These are phyloP conservation scores for Lactifluus echinatus DNA, from an alignment of 768 basidiomycete species.

Conservation along the genomic window DNA sequence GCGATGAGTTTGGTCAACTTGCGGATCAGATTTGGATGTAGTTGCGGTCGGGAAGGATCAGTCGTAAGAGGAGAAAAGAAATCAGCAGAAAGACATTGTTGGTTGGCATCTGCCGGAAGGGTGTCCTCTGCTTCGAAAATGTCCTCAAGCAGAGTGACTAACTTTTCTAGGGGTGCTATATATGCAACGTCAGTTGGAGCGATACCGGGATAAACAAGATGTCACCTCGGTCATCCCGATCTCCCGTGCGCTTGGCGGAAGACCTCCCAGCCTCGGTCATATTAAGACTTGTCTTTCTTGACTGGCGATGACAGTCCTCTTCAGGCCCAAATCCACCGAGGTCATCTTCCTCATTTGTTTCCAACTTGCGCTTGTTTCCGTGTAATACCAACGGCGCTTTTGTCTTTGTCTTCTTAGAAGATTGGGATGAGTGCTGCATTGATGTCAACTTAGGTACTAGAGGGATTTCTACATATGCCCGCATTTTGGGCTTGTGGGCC, in stretches of 20 bases:
- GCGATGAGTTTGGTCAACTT: constrained; percentile 65
- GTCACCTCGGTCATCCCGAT: constrained; percentile 66
- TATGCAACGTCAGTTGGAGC: not conserved
- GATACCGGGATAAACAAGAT: not conserved
- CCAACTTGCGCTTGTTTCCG: constrained; percentile 3
- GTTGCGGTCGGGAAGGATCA: constrained; percentile 51
- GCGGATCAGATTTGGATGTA: constrained; percentile 48
- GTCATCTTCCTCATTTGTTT: constrained; percentile 20
- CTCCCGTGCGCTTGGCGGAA: constrained; percentile 55
- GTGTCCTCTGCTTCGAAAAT: constrained; percentile 77
- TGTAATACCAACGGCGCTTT: constrained; percentile 8
- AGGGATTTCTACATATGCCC: constrained; percentile 27
- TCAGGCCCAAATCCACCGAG: constrained; percentile 32
- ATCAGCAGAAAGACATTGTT: constrained; percentile 44
- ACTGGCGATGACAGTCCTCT: constrained; percentile 31
- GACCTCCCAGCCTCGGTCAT: constrained; percentile 35
- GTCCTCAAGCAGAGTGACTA: constrained; percentile 70
- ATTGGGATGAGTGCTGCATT: constrained; percentile 11
- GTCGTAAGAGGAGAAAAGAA: constrained; percentile 56
- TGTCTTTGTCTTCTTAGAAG: constrained; percentile 11
- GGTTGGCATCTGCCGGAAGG: constrained; percentile 46
- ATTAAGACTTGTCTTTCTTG: constrained; percentile 25
- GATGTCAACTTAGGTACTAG: constrained; percentile 21
- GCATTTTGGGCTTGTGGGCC: constrained; percentile 21
- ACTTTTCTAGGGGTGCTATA: constrained; percentile 64